Base-by-base conservation (phyloP, 164 flowering plant genomes). In the Cinnamomum micranthum region DNA sequence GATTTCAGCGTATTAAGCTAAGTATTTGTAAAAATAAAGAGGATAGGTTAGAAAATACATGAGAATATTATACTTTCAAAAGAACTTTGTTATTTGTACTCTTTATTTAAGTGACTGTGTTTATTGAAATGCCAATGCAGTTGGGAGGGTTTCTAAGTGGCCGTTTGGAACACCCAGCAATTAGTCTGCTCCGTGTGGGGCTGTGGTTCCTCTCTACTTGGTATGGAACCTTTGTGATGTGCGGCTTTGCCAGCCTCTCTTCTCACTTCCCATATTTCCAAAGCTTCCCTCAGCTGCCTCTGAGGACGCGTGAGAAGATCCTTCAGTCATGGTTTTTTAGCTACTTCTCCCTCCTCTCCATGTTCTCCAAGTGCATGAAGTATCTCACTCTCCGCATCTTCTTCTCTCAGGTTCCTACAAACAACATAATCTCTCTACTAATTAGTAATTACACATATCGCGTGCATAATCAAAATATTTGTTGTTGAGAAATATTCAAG, bases 191-290 rank as follows among this genome's bases (percentile, higher is more conserved):
- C 0, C 65, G 82, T 17, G n/a, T 87, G 65, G 81, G 81, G 0
- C 67, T 93, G 13, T 89, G 87, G 90, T 4, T 84, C 68, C 72
- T 93, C 63, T 90, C 98, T 4, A 91, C 96, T 15, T 79, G 89
- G 85, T 55, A 86, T 17, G 98, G 98, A 19, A 91, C 89, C 50
- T 82, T 91, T 15, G 47, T 87, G 1, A 51, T 90, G 1, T 88
- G 96, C 65, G 96, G 98, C 14, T 33, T 68, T 22, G 22, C 74
- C 12, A 79, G 94, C 79, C 55, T 91, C 41, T 81, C 91, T 0
- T 25, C n/a, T 19, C 33, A 80, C 0, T 91, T 90, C 72, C 98
- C 96, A 1, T 93, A 82, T 80, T 58, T 90, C 2, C 82, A 63
- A 58, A 83, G 77, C 17, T 91, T 91, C 79, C 77, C 92, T 2